Base-by-base conservation (phyloP, 129 eudicot genomes). In the Centella asiatica region DNA sequence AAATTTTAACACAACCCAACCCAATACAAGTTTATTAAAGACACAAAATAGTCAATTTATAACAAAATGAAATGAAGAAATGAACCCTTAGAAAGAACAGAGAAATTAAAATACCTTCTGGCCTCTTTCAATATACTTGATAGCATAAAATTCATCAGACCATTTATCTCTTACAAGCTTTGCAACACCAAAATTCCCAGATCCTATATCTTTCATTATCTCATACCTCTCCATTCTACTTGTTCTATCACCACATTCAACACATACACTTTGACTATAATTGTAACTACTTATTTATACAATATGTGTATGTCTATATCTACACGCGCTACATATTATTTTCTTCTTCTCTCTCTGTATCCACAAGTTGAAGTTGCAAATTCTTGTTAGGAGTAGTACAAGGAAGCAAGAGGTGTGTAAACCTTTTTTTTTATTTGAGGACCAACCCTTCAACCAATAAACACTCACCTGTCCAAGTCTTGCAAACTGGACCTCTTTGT, bases 101-200 rank as follows among this genome's bases (percentile, higher is more conserved):
- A 34, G 6, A 58, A 20, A 46, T 4, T 8, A 24, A 7, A 28
- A 52, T n/a, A 81, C 95, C 95, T 83, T 87, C 25, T 83, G 72
- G 71, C 95, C 95, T 60, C 95, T 80, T 60, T 87, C 85, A 54
- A 87, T 87, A 65, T 75, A 81, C 75, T 87, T 87, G 65, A 87
- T 75, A 17, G 95, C 95, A 70, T 57, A 78, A 70, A 83, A 88
- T 39, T 83, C 83, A 69, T 85, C 87, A 31, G 79, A 80, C 71
- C 64, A 71, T 60, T 61, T 87, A 62, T 87, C 92, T 64, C 48
- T 83, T 26, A 76, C 90, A 70, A 87, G 90, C 82, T 82, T 85
- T 36, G 95, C 95, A 7, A 85, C 95, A 17, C 95, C 95, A 76
- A 73, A 82, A 51, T 82, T 82, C 55, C 89, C 89, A 28, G 89